Evolutionary conservation across 257 asterid species (phyloP), one percentile per base, ranked within the genome.

Genomic region (Plantago ovata): DNA sequence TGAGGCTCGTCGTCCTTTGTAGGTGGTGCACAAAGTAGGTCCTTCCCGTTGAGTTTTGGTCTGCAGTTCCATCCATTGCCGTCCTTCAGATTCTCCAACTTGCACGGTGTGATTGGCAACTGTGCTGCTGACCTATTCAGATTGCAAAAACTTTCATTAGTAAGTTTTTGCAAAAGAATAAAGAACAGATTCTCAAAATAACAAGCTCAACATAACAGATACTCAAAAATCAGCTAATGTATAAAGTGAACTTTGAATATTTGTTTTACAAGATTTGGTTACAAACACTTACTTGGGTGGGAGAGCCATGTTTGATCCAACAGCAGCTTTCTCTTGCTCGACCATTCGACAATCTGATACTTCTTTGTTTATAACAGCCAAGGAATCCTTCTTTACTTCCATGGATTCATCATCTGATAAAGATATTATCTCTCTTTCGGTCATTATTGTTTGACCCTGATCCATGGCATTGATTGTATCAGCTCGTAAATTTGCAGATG

Each of bases 31-130:
- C 63, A 53, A 48, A 69, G 84, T 0, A 69, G 66, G 18, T 77
- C 80, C 61, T 72, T 75, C 36, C 66, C 73, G 9, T 51, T 56
- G 12, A 13, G 56, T 51, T 77, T 76, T 0, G 71, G 64, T 57
- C 75, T 76, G 10, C 69, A 67, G 50, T 75, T 77, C 61, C 82
- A 79, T 53, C 64, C 77, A 9, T n/a, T 56, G 20, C 62, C 79
- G 2, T 69, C 81, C 49, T 84, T 86, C 56, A 52, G 19, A 12
- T 53, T 75, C 55, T 81, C 96, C 52, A 59, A 53, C 71, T 81
- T 84, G 82, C 68, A 76, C 6, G 98, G 96, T 2, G 95, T 84
- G 52, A 73, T 75, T 2, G 81, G 94, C 73, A 80, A 69, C 32
- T 68, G 69, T 5, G 77, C 53, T 53, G 64, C 78, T 18, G 72